Conservation (phyloP, 116 monocot species). For the Posidonia oceanica region DNA sequence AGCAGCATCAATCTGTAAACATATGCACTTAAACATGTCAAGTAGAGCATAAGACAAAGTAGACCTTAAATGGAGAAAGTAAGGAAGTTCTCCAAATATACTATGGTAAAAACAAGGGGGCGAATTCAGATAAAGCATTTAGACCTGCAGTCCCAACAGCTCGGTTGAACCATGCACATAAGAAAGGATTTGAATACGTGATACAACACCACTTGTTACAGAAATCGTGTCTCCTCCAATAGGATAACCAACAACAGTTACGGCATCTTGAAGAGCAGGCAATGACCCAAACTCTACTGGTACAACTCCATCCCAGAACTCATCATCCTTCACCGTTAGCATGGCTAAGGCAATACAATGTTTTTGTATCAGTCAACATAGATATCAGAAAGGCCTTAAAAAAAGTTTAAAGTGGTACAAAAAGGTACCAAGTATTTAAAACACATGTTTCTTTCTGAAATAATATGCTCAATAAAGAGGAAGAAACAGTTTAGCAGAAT, state of each 20-base stretch:
- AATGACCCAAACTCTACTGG: constrained; percentile 79
- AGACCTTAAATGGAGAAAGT: constrained; percentile 15
- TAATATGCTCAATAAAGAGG: no score
- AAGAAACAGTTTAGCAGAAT: no score
- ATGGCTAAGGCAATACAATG: constrained; percentile 32
- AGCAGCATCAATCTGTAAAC: constrained; percentile 91
- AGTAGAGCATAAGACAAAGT: neutral
- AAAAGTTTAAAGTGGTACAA: neutral
- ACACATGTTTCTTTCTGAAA: no score
- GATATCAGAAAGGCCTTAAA: neutral
- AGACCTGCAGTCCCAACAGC: constrained; percentile 87
- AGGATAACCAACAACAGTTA: constrained; percentile 96
- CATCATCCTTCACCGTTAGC: constrained; percentile 86
- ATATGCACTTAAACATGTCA: neutral
- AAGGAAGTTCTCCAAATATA: neutral
- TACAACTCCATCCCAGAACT: constrained; percentile 82
- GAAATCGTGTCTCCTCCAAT: constrained; percentile 99
- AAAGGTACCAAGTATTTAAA: no score
- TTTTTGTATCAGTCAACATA: neutral
- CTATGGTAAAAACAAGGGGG: neutral
- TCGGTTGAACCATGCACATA: constrained; percentile 98
- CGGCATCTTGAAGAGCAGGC: constrained; percentile 94
- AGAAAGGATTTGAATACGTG: constrained; percentile 93
- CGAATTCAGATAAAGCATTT: neutral
- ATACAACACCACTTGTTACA: constrained; percentile 98